Evolutionary conservation across 1,284 basidiomycete species (phyloP), one percentile per base, ranked within the genome.

Genomic region (Singerocomus inundabilis): DNA sequence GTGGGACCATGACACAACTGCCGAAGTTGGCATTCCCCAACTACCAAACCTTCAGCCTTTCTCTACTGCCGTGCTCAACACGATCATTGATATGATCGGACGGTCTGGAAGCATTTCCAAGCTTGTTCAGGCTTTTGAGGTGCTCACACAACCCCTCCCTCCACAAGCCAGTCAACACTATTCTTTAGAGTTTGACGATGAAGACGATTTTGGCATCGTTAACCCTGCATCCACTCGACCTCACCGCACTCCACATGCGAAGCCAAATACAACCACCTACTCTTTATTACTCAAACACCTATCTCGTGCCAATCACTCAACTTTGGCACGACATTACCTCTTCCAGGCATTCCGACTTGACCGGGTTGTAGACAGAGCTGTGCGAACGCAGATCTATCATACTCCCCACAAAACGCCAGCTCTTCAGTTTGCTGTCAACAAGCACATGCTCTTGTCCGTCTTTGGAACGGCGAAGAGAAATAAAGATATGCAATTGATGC

Each of bases 101-200:
- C 75, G 75, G 10, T 58, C 74, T 13, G 75, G 79, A 10, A 68
- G 82, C 49, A 64, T 86, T 43, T 81, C 85, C 4, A 82, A 80
- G 59, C 76, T 91, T 62, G 75, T 91, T 2, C 79, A 82, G 57
- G 74, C 81, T 0, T 91, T 90, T 59, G 88, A 91, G 58, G 82
- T 87, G 21, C 76, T 90, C 53, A 87, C 87, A 0, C 76, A 79
- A 39, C 85, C 86, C 12, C 74, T 90, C 24, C 82, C 80, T 4
- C 58, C 70, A 43, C 59, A 69, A 59, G 70, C 75, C 25, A 69
- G 59, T 54, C 67, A 73, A 55, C 72, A 78, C 47, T 69, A 75
- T 44, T 71, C 78, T 45, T 68, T 72, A 15, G 72, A 77, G 16
- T 83, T 83, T 56, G 81, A 85, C 45, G 79, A 81, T 15, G 84